These are phyloP conservation scores for Truncatella angustata DNA, from an alignment of 2,329 filamentous ascomycete species.

Conservation along the genomic window DNA sequence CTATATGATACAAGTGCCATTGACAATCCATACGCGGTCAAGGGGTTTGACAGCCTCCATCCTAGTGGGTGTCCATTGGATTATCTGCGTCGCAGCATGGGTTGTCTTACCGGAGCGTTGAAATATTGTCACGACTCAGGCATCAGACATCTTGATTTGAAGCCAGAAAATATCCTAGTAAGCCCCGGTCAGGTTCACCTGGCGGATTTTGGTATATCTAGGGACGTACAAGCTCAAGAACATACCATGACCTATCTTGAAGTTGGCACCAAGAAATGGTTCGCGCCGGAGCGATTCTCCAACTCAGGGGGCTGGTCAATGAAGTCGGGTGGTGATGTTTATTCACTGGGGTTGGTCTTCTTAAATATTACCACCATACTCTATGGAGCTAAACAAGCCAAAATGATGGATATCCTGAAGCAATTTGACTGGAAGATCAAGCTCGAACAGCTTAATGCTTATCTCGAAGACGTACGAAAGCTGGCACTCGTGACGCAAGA, in stretches of 20 bases:
- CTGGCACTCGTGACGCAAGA: conserved; percentile 36
- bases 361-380: conserved; percentile 43
- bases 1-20: conserved; percentile 35
- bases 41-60: conserved; percentile 16
- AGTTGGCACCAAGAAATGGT: conserved; percentile 43
- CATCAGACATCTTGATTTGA: conserved; percentile 46
- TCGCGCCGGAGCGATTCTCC: conserved; percentile 42
- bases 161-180: conserved; percentile 47
- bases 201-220: conserved; percentile 48
- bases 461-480: conserved; percentile 31
- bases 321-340: conserved; percentile 47
- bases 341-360: conserved; percentile 45
- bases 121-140: conserved; percentile 39
- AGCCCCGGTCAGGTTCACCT: conserved; percentile 44
- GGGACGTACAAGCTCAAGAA: conserved; percentile 43
- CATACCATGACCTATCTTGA: conserved; percentile 41
- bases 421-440: conserved; percentile 25
- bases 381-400: conserved; percentile 36
- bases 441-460: conserved; percentile 32
- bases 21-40: conserved; percentile 21
- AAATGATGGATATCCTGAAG: conserved; percentile 37
- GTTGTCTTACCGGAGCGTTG: conserved; percentile 43
- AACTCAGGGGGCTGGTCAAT: conserved; percentile 39
- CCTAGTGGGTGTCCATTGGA: conserved; percentile 32
- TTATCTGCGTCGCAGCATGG: conserved; percentile 41